These are phyloP conservation scores for Diversispora epigaea DNA, from an alignment of 192 early-diverging fungal species.

Conservation along the genomic window DNA sequence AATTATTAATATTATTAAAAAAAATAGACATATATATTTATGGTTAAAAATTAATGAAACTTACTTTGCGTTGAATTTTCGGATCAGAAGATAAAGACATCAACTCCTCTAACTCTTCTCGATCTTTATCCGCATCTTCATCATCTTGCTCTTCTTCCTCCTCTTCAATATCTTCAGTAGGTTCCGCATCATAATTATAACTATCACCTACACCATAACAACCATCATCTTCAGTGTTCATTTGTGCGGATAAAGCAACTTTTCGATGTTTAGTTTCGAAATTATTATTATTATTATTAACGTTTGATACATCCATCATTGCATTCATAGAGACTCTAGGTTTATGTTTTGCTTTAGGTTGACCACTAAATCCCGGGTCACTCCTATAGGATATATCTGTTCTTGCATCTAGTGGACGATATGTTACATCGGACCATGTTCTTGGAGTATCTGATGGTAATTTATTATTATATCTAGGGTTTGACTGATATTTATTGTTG, in stretches of 20 bases:
- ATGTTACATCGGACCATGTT: constrained; percentile 26
- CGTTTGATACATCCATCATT: background rate
- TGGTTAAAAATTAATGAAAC: background rate
- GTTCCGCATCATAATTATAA: constrained; percentile 2
- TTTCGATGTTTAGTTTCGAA: background rate
- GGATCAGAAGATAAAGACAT: constrained; percentile 13
- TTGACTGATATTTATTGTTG: background rate
- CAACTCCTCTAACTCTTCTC: background rate
- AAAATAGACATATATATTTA: too few species aligned
- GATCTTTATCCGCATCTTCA: background rate
- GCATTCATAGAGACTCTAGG: constrained; percentile 1
- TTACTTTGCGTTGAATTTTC: constrained; percentile 20
- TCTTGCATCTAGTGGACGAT: background rate
- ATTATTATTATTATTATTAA: too few species aligned
- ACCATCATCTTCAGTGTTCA: background rate
- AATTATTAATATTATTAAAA: background rate
- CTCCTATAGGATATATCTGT: constrained; percentile 16
- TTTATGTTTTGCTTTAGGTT: background rate
- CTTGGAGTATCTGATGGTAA: background rate
- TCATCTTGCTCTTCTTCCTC: constrained; percentile 4
- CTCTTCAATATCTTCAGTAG: background rate
- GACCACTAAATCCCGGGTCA: constrained; percentile 16
- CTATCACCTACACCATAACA: background rate
- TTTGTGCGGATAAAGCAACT: constrained; percentile 12
- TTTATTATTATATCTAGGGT: background rate